Evolutionary conservation across 2,329 filamentous ascomycete genomes (phyloP).

Genomic region (Colletotrichum eleusines): DNA sequence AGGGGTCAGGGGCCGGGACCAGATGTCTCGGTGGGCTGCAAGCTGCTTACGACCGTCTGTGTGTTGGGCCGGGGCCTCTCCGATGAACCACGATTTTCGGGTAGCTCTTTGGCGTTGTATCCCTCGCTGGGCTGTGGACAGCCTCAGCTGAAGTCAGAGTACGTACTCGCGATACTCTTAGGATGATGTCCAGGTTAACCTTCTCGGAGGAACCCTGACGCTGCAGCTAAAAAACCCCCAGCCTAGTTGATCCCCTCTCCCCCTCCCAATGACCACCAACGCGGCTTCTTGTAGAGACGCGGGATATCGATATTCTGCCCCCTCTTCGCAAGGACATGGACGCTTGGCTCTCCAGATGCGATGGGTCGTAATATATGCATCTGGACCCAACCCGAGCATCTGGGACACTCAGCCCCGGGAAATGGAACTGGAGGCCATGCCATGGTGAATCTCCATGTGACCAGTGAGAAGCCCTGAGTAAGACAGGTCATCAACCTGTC

Average conservation of each 20-base stretch:
- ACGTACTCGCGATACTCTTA: constrained; percentile 19
- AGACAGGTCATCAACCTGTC: constrained; percentile 17
- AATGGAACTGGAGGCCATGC: constrained; percentile 8
- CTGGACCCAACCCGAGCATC: constrained; percentile 14
- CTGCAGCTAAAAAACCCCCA: constrained; percentile 11
- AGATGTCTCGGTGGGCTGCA: constrained; percentile 33
- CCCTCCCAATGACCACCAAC: too few relatives aligned
- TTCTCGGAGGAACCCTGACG: constrained; percentile 25
- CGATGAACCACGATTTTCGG: constrained; percentile 14
- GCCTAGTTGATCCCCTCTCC: too few relatives aligned
- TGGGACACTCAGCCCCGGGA: constrained; percentile 9
- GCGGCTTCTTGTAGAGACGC: neutral
- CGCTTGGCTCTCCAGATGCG: neutral
- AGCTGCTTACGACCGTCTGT: constrained; percentile 33
- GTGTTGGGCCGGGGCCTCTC: constrained; percentile 7
- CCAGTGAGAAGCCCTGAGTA: constrained; percentile 9
- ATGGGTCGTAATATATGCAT: constrained; percentile 4
- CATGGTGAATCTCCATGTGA: constrained; percentile 5
- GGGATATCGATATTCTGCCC: neutral
- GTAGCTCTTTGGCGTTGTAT: constrained; percentile 14
- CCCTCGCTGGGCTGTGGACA: constrained; percentile 27
- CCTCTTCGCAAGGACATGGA: constrained; percentile 2
- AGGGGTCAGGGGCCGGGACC: constrained; percentile 34
- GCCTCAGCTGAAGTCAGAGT: constrained; percentile 36
- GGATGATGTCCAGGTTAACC: constrained; percentile 1